Evolutionary conservation across 2,329 filamentous ascomycete genomes (phyloP).

Genomic region (Exophiala dermatitidis): DNA sequence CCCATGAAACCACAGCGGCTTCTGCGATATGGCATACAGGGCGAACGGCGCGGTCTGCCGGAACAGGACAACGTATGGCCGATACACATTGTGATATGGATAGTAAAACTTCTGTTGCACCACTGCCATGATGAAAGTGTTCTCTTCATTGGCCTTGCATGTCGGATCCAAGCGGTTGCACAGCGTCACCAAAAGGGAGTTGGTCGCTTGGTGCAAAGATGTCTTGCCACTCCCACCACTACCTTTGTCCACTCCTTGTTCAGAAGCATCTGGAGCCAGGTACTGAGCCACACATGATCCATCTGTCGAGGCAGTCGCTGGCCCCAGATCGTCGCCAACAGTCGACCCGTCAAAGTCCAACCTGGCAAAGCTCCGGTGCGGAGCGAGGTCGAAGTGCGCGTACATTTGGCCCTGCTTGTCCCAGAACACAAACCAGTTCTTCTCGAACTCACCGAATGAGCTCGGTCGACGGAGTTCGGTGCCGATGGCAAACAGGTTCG

Average conservation of each 20-base stretch:
- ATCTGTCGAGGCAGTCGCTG: constrained; percentile 35
- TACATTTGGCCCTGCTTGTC: constrained; percentile 43
- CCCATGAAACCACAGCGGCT: constrained; percentile 48
- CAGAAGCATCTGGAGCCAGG: constrained; percentile 34
- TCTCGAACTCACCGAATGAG: constrained; percentile 45
- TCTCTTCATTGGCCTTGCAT: constrained; percentile 39
- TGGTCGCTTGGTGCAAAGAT: constrained; percentile 54
- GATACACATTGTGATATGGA: constrained; percentile 35
- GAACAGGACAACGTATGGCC: constrained; percentile 24
- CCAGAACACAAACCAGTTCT: constrained; percentile 60
- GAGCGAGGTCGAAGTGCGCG: constrained; percentile 48
- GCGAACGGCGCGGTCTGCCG: constrained; percentile 17
- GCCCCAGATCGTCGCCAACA: constrained; percentile 43
- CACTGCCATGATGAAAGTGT: constrained; percentile 51
- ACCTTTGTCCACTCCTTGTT: not conserved
- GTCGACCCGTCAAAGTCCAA: constrained; percentile 39
- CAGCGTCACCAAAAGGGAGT: constrained; percentile 50
- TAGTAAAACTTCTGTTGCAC: constrained; percentile 50
- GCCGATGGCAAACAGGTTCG: not conserved
- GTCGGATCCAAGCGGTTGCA: constrained; percentile 37
- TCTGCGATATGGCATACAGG: constrained; percentile 20
- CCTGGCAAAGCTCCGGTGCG: constrained; percentile 45
- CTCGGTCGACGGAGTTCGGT: constrained; percentile 41
- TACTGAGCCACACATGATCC: constrained; percentile 42
- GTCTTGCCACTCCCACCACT: constrained; percentile 19